Conservation (phyloP, 768 basidiomycete species). For the Boletus coccyginus region DNA sequence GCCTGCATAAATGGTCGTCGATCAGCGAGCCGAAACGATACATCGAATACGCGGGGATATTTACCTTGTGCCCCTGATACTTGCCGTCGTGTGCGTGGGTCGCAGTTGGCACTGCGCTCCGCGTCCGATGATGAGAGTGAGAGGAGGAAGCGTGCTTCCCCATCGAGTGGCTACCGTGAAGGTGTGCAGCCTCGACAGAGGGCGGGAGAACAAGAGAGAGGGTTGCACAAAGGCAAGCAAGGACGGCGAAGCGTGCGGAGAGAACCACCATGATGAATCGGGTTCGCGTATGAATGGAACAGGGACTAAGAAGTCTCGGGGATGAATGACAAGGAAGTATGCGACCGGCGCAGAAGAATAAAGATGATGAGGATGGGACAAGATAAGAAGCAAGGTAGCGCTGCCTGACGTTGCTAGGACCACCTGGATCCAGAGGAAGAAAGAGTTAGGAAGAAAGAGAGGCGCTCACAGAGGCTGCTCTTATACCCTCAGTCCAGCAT, state of each 20-base stretch:
- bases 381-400: slow-evolving; percentile 18
- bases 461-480: slow-evolving; percentile 4
- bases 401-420: slow-evolving; percentile 33
- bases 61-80: slow-evolving; percentile 7
- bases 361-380: slow-evolving; percentile 18
- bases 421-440: slow-evolving; percentile 53
- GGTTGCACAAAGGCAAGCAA: slow-evolving; percentile 45
- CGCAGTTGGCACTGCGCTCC: background rate
- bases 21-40: background rate
- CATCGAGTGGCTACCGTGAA: slow-evolving; percentile 23
- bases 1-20: background rate
- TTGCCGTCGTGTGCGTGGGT: background rate
- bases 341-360: slow-evolving; percentile 23
- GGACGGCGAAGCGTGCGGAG: slow-evolving; percentile 43
- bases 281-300: slow-evolving; percentile 14
- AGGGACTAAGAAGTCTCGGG: background rate
- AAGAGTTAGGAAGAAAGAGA: slow-evolving; percentile 34
- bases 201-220: slow-evolving; percentile 34
- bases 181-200: slow-evolving; percentile 39
- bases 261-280: slow-evolving; percentile 47
- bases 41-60: background rate
- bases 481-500: slow-evolving; percentile 19
- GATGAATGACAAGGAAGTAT: slow-evolving; percentile 17
- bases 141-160: slow-evolving; percentile 1
- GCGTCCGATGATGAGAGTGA: background rate